phyloP scores from a whole-genome alignment of 441 rosid species.

The Arabidopsis lyrata region DNA sequence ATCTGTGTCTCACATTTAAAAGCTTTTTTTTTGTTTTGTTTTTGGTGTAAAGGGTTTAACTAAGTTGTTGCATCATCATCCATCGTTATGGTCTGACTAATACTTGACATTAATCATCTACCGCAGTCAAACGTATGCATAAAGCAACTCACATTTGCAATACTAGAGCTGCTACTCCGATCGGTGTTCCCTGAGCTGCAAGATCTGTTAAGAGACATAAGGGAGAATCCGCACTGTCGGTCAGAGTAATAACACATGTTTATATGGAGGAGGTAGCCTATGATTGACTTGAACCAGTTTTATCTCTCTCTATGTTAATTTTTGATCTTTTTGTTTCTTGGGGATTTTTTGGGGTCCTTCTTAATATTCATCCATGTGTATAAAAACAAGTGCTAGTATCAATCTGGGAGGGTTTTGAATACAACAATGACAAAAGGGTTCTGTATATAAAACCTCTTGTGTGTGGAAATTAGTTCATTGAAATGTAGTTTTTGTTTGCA shows the following conservation, averaged over 20 bases:
- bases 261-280: conserved; percentile 36
- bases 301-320: conserved; percentile 22
- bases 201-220: conserved; percentile 66
- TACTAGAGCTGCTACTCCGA: conserved; percentile 68
- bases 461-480: neutral
- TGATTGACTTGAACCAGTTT: conserved; percentile 37
- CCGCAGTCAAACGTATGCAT: conserved; percentile 82
- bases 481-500: conserved; percentile 25
- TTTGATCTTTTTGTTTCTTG: conserved; percentile 19
- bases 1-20: neutral
- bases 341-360: conserved; percentile 26
- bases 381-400: conserved; percentile 31
- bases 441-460: conserved; percentile 39
- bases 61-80: conserved; percentile 18
- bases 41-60: neutral
- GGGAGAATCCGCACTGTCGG: conserved; percentile 49
- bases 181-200: conserved; percentile 85
- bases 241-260: conserved; percentile 32
- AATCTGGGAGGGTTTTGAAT: conserved; percentile 34
- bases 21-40: neutral
- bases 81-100: conserved; percentile 23
- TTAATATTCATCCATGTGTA: conserved; percentile 39
- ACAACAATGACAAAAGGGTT: conserved; percentile 35
- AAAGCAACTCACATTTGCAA: conserved; percentile 79
- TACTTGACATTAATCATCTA: neutral